Base-by-base conservation (phyloP, 2,329 filamentous ascomycete genomes). In the Cladophialophora yegresii region DNA sequence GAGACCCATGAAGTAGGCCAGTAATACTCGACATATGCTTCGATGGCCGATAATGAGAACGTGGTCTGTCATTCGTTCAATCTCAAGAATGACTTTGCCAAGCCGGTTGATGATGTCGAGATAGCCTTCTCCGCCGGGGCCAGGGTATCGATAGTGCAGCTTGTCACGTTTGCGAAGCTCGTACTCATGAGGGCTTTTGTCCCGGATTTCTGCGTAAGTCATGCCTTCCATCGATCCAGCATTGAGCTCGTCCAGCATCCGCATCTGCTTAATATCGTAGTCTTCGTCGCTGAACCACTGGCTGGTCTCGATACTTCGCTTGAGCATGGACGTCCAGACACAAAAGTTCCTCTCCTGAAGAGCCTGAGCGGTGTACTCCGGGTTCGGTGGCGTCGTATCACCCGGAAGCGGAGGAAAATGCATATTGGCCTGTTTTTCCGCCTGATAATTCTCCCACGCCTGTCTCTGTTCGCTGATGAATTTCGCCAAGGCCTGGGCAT, bases 241-340 rank as follows among this genome's bases (percentile, higher is more conserved):
- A 72, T 98, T 96, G 55, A 99, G 86, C 78, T 99, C 95, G 74
- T 99, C 96, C 58, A 99, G 85, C 91, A 96, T 96, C 73, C 93
- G 90, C 92, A 93, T 96, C 71, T 96, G 91, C 80, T 99, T 99
- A 71, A 96, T 88, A 70, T 98, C 95, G 75, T 93, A 96, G 60
- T 96, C 91, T 23, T 98, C 93, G 69, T 98, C 95, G 70, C 96
- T 90, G 75, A 98, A 99, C 75, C 90, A 89, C 69, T 95, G 87
- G 0, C 90, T 92, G 0, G 93, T 96, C 74, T 96, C 87, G 57
- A 95, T 88, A 65, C 91, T 92, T 69, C 95, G 90, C 75, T 90
- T 89, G 68, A 99, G 85, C 93, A 98, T 98, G 2, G 91, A 96
- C 0, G 93, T 97, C 95, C 95, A 99, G 16, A 99, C 91, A 76